Conservation (phyloP, 164 flowering plant genomes). For the Cinnamomum micranthum region DNA sequence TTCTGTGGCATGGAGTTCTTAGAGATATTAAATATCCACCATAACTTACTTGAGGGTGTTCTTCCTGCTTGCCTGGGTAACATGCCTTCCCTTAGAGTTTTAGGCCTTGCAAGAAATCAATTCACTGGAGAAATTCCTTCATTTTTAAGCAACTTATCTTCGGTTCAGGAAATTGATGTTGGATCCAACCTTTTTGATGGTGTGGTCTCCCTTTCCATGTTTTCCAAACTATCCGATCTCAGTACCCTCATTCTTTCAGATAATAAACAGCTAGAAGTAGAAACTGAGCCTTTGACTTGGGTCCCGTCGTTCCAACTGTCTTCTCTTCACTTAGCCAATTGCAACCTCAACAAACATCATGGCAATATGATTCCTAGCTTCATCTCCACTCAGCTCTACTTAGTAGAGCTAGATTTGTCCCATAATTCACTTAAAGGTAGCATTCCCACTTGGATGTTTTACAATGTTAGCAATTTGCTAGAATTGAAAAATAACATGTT, state of each 20-base stretch:
- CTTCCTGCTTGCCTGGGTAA: constrained; percentile 1
- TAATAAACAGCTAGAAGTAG: neutral
- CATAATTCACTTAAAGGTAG: neutral
- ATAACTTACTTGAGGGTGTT: neutral
- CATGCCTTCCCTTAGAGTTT: neutral
- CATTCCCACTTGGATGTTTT: constrained; percentile 6
- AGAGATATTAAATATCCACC: neutral
- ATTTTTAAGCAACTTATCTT: neutral
- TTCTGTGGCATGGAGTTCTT: neutral
- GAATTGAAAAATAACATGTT: neutral
- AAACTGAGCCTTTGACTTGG: constrained; percentile 2
- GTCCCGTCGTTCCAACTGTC: neutral
- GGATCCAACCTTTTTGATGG: neutral
- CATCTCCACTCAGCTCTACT: neutral
- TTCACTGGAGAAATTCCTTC: constrained; percentile 1
- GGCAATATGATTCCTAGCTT: constrained; percentile 3
- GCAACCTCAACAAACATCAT: neutral
- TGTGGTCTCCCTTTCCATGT: neutral
- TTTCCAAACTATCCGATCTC: neutral
- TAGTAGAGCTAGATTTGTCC: neutral
- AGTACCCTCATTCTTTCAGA: neutral
- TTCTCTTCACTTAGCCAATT: neutral
- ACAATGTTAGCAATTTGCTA: neutral
- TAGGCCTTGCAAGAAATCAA: neutral
- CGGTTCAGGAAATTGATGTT: neutral